Evolutionary conservation across 2,329 filamentous ascomycete species (phyloP), one percentile per base, ranked within the genome.

Genomic region (Pestalotiopsis sp.): DNA sequence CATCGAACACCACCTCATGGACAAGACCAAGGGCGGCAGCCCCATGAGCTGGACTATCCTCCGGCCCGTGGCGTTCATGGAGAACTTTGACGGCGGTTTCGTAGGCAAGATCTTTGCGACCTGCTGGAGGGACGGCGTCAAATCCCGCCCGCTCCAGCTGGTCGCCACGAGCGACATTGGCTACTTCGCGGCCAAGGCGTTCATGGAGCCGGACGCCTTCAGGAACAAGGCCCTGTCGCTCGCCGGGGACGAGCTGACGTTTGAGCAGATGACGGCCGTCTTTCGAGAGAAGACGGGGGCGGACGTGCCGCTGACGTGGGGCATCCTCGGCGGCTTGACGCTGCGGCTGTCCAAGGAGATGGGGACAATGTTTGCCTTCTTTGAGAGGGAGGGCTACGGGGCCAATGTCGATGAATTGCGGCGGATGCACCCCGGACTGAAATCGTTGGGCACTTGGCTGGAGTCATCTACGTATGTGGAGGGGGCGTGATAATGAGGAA

Each of bases 1-100:
- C 36, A 87, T 90, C 71, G 89, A 91, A 76, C 77, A 86, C 62
- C 82, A 90, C 68, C 81, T 91, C 13, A 75, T 83, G 7, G 79
- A 84, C 2, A 59, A 63, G 20, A 77, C 78, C 27, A 72, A 75
- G 11, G 79, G 78, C 13, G 27, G 6, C 1, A 79, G 79, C 1
- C 41, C 72, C 0, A 87, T 88, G 86, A 79, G 78, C 2, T 91
- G 84, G 80, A 89, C 87, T 0, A 86, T 91, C 65, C 79, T 91
- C 1, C 83, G 88, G 0, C 88, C 88, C 0, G 83, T 85, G 0
- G 86, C 84, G 0, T 91, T 91, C 77, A 84, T 88, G 76, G 88
- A 91, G 1, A 85, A 84, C 73, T 67, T 79, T n/a, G 69, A 69
- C 0, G 67, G 74, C 13, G 75, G 76, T 58, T 69, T 79, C n/a